Evolutionary conservation across 345 rosid genomes (phyloP).

Genomic region (Lagerstroemia speciosa): DNA sequence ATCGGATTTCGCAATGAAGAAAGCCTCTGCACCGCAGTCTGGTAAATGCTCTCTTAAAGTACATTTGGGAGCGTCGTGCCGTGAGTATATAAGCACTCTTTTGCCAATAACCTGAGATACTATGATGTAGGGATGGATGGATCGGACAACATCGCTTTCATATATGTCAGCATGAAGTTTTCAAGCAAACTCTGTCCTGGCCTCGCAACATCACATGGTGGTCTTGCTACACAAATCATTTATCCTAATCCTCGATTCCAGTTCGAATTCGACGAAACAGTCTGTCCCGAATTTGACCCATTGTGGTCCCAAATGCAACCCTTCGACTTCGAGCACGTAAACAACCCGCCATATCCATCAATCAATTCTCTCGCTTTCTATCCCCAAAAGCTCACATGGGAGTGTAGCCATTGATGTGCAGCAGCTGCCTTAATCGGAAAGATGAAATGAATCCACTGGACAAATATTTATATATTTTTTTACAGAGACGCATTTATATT

Average conservation of each 20-base stretch:
- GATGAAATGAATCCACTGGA: neutral
- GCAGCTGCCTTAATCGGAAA: neutral
- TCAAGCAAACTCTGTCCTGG: neutral
- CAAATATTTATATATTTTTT: neutral
- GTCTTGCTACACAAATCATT: neutral
- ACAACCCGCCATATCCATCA: neutral
- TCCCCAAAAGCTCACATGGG: conserved; percentile 2
- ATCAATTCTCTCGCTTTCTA: conserved; percentile 2
- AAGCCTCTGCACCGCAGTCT: no score
- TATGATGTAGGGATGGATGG: no score
- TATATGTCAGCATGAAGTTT: neutral
- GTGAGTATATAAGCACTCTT: no score
- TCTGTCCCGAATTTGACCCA: neutral
- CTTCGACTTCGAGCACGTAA: no score
- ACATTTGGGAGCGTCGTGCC: no score
- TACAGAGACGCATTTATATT: neutral
- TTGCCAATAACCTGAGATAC: no score
- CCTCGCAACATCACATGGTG: neutral
- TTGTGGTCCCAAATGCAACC: conserved; percentile 1
- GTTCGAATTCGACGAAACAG: neutral
- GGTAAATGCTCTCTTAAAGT: no score
- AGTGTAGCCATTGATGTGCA: neutral
- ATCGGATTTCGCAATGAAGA: no score
- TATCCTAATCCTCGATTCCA: neutral
- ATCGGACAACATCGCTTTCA: neutral